phyloP scores from a whole-genome alignment of 352 stramenopile species.

The Globisporangium middletonii region DNA sequence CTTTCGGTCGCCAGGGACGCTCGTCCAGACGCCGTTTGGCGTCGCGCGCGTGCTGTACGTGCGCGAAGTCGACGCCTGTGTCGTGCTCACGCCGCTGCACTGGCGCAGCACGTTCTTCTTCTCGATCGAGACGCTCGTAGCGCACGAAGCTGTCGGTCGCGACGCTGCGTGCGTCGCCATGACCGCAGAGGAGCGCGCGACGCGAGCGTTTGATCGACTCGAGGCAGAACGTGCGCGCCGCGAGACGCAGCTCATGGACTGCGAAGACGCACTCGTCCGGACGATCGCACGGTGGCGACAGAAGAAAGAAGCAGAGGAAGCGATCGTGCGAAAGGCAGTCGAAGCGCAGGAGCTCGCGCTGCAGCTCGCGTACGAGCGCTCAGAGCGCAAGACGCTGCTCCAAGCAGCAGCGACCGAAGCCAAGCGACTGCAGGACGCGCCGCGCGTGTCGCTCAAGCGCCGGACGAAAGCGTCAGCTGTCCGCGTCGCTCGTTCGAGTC shows the following conservation, averaged over 20 bases:
- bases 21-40: slow-evolving; percentile 42
- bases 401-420: slow-evolving; percentile 29
- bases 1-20: slow-evolving; percentile 28
- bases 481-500: slow-evolving; percentile 13
- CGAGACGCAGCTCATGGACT: slow-evolving; percentile 31
- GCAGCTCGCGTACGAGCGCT: slow-evolving; percentile 49
- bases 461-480: slow-evolving; percentile 6
- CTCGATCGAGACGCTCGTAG: slow-evolving; percentile 33
- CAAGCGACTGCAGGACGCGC: slow-evolving; percentile 20
- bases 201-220: slow-evolving; percentile 15
- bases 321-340: slow-evolving; percentile 15
- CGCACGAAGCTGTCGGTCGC: slow-evolving; percentile 31
- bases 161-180: slow-evolving; percentile 47
- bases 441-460: slow-evolving; percentile 28
- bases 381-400: slow-evolving; percentile 14
- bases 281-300: slow-evolving; percentile 28
- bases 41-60: slow-evolving; percentile 41
- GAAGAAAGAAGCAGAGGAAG: slow-evolving; percentile 39
- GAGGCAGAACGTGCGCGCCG: slow-evolving; percentile 17
- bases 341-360: slow-evolving; percentile 35
- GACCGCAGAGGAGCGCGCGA: slow-evolving; percentile 28
- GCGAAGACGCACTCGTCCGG: slow-evolving; percentile 34
- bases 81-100: slow-evolving; percentile 32
- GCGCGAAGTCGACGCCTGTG: slow-evolving; percentile 40
- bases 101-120: slow-evolving; percentile 60